These are phyloP conservation scores for Glebionis coronaria DNA, from an alignment of 129 eudicot genomes.

Conservation along the genomic window DNA sequence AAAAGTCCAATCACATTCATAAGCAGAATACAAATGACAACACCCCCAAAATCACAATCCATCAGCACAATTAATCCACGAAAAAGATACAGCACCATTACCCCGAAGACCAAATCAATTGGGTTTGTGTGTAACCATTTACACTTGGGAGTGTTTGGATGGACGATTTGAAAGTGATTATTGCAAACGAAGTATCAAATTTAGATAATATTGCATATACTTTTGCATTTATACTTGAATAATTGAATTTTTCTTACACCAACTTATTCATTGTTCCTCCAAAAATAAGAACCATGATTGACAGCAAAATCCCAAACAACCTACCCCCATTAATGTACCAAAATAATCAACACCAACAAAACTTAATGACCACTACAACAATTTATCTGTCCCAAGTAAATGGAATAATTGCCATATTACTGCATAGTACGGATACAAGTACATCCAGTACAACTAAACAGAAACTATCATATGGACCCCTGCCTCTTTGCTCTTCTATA, in stretches of 20 bases:
- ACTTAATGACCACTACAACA: constrained; percentile 12
- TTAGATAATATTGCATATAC: background rate
- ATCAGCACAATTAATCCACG: constrained; percentile 1
- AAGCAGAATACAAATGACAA: background rate
- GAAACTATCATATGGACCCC: constrained; percentile 14
- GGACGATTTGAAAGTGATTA: background rate
- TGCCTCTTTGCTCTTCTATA: background rate
- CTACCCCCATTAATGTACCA: constrained; percentile 1
- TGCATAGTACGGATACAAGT: constrained; percentile 12
- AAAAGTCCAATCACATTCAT: constrained; percentile 12
- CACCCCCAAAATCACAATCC: background rate
- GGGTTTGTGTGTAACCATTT: constrained; percentile 1
- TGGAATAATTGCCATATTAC: background rate
- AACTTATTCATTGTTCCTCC: background rate
- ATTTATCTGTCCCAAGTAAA: background rate
- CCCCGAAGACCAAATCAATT: background rate
- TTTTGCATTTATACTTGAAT: background rate
- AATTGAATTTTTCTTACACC: background rate
- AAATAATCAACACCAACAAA: constrained; percentile 2
- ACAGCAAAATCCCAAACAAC: background rate
- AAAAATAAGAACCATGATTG: background rate
- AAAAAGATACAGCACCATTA: background rate
- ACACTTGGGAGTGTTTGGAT: background rate
- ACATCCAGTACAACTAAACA: constrained; percentile 12
- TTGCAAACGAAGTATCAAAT: background rate